A percentile compares a stretch with the other conserved stretches of the same genome.
phyloP scores from a whole-genome alignment of 2,329 filamentous ascomycete genomes.

The Onygenales sp. region DNA sequence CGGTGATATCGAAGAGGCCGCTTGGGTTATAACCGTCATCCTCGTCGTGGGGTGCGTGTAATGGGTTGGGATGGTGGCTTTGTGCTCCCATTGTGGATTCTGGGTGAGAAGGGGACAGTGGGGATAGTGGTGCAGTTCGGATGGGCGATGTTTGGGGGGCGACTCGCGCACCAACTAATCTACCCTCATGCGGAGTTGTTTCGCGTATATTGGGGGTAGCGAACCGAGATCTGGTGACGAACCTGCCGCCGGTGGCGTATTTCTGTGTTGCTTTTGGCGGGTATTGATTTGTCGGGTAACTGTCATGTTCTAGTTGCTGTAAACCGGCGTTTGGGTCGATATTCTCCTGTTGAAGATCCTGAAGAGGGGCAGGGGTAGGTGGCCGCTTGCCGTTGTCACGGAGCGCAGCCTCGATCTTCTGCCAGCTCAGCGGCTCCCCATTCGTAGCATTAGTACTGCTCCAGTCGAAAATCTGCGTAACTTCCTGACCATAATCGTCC shows the following conservation, averaged over 20 bases:
- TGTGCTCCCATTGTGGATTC: constrained; percentile 5
- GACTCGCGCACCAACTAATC: constrained; percentile 2
- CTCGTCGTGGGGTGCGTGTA: not conserved
- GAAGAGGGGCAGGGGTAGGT: not conserved
- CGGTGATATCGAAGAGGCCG: constrained; percentile 13
- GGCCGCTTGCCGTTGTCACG: constrained; percentile 4
- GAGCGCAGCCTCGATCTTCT: constrained; percentile 28
- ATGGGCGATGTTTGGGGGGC: constrained; percentile 7
- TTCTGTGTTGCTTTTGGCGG: constrained; percentile 4
- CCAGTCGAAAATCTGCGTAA: constrained; percentile 18
- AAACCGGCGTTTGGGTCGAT: not conserved
- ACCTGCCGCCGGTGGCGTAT: constrained; percentile 2
- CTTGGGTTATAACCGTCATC: constrained; percentile 1
- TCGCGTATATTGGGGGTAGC: constrained; percentile 4
- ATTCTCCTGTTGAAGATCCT: not conserved
- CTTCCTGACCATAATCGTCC: constrained; percentile 14
- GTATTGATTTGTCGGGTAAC: not conserved
- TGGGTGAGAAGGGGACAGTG: not conserved
- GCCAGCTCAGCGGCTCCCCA: constrained; percentile 25
- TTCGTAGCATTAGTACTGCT: constrained; percentile 7
- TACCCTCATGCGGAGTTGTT: not conserved
- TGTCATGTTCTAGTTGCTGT: constrained; percentile 1
- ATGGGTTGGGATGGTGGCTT: constrained; percentile 13
- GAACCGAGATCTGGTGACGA: constrained; percentile 11
- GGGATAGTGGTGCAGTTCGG: constrained; percentile 1